A percentile compares a stretch with the other conserved stretches of the same genome.
Conservation (phyloP, 2,329 filamentous ascomycete genomes). For the Plenodomus tracheiphilus region DNA sequence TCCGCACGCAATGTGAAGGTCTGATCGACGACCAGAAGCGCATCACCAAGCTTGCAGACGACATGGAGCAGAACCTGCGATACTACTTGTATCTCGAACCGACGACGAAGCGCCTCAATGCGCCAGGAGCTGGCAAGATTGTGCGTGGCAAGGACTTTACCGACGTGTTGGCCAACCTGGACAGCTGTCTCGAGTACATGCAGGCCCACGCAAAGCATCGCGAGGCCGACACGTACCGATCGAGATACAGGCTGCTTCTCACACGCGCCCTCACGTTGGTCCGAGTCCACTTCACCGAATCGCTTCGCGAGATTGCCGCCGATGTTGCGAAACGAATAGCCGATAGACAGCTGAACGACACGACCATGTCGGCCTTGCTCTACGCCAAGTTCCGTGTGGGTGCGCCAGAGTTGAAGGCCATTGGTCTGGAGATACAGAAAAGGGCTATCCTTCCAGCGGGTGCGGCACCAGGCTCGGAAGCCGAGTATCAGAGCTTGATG, state of each 20-base stretch:
- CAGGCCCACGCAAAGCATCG: conserved; percentile 79
- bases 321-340: conserved; percentile 66
- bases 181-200: conserved; percentile 94
- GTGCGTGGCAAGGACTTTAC: conserved; percentile 84
- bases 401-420: conserved; percentile 66
- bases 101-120: conserved; percentile 86
- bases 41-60: conserved; percentile 76
- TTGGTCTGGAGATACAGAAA: conserved; percentile 70
- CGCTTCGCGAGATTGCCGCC: conserved; percentile 64
- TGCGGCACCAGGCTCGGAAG: conserved; percentile 60
- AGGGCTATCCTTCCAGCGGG: conserved; percentile 64
- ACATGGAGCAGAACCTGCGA: conserved; percentile 85
- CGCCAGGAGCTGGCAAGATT: conserved; percentile 82
- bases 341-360: conserved; percentile 70
- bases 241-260: conserved; percentile 81
- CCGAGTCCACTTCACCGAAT: conserved; percentile 66
- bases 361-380: conserved; percentile 69
- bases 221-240: conserved; percentile 84
- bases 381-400: conserved; percentile 73
- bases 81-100: conserved; percentile 95
- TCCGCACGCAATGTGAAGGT: conserved; percentile 89
- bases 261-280: conserved; percentile 69
- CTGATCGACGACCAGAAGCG: conserved; percentile 80
- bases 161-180: conserved; percentile 83
- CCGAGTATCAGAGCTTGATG: conserved; percentile 68